Conservation (phyloP, 305 asterid genomes). For the Monarda citriodora region DNA sequence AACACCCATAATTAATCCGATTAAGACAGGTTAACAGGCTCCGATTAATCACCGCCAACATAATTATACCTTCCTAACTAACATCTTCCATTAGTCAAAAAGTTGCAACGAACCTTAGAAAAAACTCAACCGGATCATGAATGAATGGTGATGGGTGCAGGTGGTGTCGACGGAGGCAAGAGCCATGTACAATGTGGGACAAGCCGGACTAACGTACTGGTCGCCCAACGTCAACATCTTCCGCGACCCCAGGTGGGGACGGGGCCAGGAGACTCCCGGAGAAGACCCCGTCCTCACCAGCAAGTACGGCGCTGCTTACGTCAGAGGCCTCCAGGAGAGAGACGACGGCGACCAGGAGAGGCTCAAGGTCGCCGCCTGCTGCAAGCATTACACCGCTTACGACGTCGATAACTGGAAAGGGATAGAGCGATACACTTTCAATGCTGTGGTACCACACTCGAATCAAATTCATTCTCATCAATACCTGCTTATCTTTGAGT, state of each 20-base stretch:
- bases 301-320: constrained; percentile 81
- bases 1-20: constrained; percentile 8
- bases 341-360: constrained; percentile 67
- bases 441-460: constrained; percentile 55
- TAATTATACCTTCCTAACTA: neutral
- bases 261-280: constrained; percentile 98
- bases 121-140: neutral
- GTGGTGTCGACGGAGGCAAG: constrained; percentile 97
- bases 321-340: constrained; percentile 74
- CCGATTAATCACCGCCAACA: constrained; percentile 15
- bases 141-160: constrained; percentile 24
- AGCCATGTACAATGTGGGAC: constrained; percentile 96
- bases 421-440: constrained; percentile 64
- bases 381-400: constrained; percentile 97
- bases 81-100: constrained; percentile 13
- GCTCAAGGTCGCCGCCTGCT: constrained; percentile 95
- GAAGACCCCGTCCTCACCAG: constrained; percentile 95
- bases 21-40: constrained; percentile 25
- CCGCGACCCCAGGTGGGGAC: constrained; percentile 98
- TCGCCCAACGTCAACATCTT: constrained; percentile 88
- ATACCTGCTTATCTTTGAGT: neutral
- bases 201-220: constrained; percentile 95
- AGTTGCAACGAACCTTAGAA: constrained; percentile 6
- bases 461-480: neutral
- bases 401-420: constrained; percentile 99